phyloP scores from a whole-genome alignment of 371 early-diverging fungal species.

The Apophysomyces variabilis region DNA sequence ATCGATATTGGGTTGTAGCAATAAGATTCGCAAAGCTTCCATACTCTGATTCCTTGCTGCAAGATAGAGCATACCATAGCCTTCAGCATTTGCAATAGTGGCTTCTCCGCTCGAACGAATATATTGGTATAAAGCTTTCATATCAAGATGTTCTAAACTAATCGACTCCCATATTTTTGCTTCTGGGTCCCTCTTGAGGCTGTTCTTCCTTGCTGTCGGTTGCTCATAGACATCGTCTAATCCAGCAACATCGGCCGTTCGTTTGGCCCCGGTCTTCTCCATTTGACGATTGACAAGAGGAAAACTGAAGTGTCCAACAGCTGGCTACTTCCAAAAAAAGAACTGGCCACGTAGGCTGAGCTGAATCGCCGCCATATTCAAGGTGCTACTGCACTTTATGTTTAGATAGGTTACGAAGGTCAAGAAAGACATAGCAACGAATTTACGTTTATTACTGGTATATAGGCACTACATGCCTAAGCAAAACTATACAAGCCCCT shows the following conservation, averaged over 20 bases:
- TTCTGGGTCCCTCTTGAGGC: not conserved
- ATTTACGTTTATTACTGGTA: not conserved
- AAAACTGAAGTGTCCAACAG: not conserved
- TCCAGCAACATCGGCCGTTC: not conserved
- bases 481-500: too few species aligned
- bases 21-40: constrained; percentile 47
- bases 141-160: constrained; percentile 33
- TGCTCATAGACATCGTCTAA: not conserved
- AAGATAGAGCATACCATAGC: constrained; percentile 48
- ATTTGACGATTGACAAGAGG: not conserved
- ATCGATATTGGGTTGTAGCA: constrained; percentile 41
- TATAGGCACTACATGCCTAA: too few species aligned
- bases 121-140: constrained; percentile 46
- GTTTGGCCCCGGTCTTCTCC: not conserved
- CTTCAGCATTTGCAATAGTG: constrained; percentile 25
- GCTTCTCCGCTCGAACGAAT: constrained; percentile 37
- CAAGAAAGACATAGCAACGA: not conserved
- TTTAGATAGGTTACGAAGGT: too few species aligned
- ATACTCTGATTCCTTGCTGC: constrained; percentile 46
- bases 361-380: too few species aligned
- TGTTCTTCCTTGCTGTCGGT: not conserved
- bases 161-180: constrained; percentile 40
- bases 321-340: too few species aligned
- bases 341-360: too few species aligned
- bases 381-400: too few species aligned